phyloP scores from a whole-genome alignment of 306 rosid genomes.

The Elaeagnus macrophylla region DNA sequence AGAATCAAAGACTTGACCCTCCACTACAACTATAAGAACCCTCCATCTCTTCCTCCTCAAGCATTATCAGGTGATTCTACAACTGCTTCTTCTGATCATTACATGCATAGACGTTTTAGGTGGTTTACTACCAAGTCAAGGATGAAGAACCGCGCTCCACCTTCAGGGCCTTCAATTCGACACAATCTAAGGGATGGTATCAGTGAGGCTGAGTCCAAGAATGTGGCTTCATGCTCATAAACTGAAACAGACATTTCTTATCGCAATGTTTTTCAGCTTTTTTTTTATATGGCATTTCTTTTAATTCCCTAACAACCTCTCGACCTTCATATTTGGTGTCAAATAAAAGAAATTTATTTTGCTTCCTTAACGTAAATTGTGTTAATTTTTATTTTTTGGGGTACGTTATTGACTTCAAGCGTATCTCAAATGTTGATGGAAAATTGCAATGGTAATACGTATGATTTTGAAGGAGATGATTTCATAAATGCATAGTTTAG shows the following conservation, averaged over 20 bases:
- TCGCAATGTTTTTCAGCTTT: no score
- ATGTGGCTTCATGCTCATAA: neutral
- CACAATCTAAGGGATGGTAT: neutral
- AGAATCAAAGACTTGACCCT: neutral
- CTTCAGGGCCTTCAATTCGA: constrained; percentile 11
- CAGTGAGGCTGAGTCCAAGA: neutral
- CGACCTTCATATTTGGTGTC: no score
- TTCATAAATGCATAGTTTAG: no score
- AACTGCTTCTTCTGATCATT: neutral
- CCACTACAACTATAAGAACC: neutral
- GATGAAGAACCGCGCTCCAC: neutral
- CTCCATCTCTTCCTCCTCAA: neutral
- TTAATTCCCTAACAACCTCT: no score
- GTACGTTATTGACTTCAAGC: no score
- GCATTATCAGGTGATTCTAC: neutral
- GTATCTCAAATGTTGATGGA: no score
- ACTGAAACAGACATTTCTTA: neutral
- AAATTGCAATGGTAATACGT: no score
- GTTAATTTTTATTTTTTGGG: no score
- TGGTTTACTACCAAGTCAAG: neutral
- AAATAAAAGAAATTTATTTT: no score
- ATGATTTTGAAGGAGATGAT: no score
- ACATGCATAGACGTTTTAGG: neutral
- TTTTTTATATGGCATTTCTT: no score
- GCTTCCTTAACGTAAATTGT: no score